Conservation (phyloP, 225 moss, liverwort and hornwort species). For the Marchantia polymorpha region DNA sequence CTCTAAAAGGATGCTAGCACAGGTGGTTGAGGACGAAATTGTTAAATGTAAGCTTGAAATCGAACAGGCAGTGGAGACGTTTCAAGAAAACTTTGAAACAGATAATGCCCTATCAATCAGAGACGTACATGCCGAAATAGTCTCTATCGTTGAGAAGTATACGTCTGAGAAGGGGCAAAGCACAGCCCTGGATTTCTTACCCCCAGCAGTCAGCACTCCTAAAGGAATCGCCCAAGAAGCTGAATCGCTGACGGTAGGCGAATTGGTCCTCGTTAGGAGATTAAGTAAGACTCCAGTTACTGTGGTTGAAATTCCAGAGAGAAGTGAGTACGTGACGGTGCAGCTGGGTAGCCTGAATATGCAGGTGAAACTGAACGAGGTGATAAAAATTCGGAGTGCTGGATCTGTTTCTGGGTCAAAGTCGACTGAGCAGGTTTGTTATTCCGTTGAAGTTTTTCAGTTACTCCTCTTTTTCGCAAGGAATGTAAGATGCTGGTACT, state of each 20-base stretch:
- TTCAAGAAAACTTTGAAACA: slow-evolving; percentile 54
- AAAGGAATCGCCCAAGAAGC: slow-evolving; percentile 16
- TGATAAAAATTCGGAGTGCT: slow-evolving; percentile 47
- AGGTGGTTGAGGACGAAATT: slow-evolving; percentile 45
- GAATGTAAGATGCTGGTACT: background rate
- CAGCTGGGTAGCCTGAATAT: slow-evolving; percentile 87
- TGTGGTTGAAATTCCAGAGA: slow-evolving; percentile 60
- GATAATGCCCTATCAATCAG: slow-evolving; percentile 49
- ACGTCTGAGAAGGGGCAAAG: slow-evolving; percentile 36
- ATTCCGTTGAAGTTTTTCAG: background rate
- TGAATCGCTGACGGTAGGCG: slow-evolving; percentile 56
- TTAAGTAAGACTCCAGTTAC: slow-evolving; percentile 76
- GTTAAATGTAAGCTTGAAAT: slow-evolving; percentile 52
- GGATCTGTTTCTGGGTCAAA: slow-evolving; percentile 24
- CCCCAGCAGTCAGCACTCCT: slow-evolving; percentile 4
- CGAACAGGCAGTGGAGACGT: slow-evolving; percentile 58
- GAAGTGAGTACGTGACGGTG: slow-evolving; percentile 67
- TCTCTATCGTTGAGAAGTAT: slow-evolving; percentile 54
- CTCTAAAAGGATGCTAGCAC: slow-evolving; percentile 48
- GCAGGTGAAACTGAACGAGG: slow-evolving; percentile 77
- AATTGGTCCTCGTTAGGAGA: slow-evolving; percentile 66
- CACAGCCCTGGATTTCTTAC: slow-evolving; percentile 17
- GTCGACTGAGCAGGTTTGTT: slow-evolving; percentile 4
- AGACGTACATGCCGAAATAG: slow-evolving; percentile 73
- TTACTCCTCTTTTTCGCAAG: background rate